These are phyloP conservation scores for Fusarium begoniae DNA, from an alignment of 2,329 filamentous ascomycete genomes.

Conservation along the genomic window DNA sequence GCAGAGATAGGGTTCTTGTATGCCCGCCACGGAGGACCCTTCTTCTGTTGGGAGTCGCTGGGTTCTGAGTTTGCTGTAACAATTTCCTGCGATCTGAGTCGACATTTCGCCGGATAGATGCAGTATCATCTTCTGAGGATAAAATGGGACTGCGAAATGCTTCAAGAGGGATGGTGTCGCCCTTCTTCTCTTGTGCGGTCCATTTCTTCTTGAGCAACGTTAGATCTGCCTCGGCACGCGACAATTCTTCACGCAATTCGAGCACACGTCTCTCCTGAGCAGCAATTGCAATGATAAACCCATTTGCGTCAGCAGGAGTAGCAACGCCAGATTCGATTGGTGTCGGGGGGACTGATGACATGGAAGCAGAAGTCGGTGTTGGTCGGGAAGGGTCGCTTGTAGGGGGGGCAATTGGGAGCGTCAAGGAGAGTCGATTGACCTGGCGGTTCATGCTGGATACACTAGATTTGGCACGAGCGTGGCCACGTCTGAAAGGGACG, in stretches of 20 bases:
- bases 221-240: conserved; percentile 81
- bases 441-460: conserved; percentile 56
- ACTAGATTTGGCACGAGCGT: conserved; percentile 61
- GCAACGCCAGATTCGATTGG: conserved; percentile 55
- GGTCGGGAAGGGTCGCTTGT: conserved; percentile 63
- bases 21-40: conserved; percentile 76
- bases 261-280: conserved; percentile 91
- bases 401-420: conserved; percentile 67
- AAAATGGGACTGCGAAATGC: conserved; percentile 56
- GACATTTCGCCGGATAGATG: conserved; percentile 51
- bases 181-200: conserved; percentile 80
- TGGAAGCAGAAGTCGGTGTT: conserved; percentile 53
- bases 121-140: conserved; percentile 46
- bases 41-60: conserved; percentile 57
- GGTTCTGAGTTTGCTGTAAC: conserved; percentile 59
- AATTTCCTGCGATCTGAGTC: conserved; percentile 81
- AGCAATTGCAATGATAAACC: conserved; percentile 89
- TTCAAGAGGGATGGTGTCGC: conserved; percentile 66
- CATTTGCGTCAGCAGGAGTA: conserved; percentile 64
- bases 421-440: conserved; percentile 68
- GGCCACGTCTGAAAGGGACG: conserved; percentile 53
- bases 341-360: conserved; percentile 59
- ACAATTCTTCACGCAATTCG: conserved; percentile 90
- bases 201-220: conserved; percentile 83
- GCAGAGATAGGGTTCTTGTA: conserved; percentile 75